Conservation (phyloP, 768 basidiomycete species). For the Clavaria fumosa region DNA sequence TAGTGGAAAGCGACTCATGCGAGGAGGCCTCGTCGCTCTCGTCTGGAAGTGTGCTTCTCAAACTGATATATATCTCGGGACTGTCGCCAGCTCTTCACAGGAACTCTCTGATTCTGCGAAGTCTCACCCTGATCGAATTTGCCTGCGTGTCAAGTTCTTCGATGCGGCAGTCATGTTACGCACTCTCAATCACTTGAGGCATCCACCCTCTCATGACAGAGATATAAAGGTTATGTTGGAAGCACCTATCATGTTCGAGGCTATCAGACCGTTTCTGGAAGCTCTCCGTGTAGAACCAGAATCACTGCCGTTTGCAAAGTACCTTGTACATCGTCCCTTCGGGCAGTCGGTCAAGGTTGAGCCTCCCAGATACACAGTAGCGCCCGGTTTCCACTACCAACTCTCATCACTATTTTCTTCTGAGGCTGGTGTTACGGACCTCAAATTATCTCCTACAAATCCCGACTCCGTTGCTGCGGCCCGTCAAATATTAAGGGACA, state of each 20-base stretch:
- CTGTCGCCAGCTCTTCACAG: constrained; percentile 24
- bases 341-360: constrained; percentile 21
- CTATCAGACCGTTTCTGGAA: constrained; percentile 53
- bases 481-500: constrained; percentile 30
- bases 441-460: constrained; percentile 28
- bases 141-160: constrained; percentile 44
- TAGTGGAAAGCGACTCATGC: constrained; percentile 40
- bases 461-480: constrained; percentile 30
- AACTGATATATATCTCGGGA: constrained; percentile 38
- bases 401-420: constrained; percentile 36
- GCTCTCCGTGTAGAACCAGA: constrained; percentile 42
- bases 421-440: constrained; percentile 22
- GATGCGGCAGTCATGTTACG: constrained; percentile 41
- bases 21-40: constrained; percentile 50
- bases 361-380: constrained; percentile 38
- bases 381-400: constrained; percentile 42
- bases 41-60: constrained; percentile 25
- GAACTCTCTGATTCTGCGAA: constrained; percentile 34
- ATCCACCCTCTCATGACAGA: constrained; percentile 7
- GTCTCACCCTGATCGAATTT: constrained; percentile 19
- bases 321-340: constrained; percentile 30
- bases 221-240: constrained; percentile 35
- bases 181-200: constrained; percentile 19
- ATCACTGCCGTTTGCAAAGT: constrained; percentile 38
- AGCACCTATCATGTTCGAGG: constrained; percentile 49